These are phyloP conservation scores for Starmerella apicola DNA, from an alignment of 805 yeast genomes.

Conservation along the genomic window DNA sequence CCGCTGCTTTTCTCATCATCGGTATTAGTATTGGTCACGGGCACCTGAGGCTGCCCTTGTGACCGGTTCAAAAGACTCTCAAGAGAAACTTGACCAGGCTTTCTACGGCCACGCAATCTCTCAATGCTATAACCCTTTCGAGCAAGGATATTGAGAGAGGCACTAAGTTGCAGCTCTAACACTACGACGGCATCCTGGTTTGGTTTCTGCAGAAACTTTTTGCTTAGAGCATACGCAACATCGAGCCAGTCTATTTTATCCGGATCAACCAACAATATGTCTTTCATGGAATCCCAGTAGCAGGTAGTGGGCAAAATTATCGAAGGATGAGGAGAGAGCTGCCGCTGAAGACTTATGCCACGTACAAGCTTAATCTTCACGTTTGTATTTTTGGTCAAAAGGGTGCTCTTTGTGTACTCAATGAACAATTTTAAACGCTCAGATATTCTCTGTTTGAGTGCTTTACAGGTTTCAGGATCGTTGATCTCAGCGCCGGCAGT, in stretches of 20 bases:
- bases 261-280: constrained; percentile 20
- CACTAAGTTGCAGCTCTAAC: constrained; percentile 27
- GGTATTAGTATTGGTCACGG: no score
- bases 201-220: constrained; percentile 23
- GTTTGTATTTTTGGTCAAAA: no score
- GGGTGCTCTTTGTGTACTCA: constrained; percentile 22
- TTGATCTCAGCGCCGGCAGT: constrained; percentile 20
- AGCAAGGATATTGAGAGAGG: constrained; percentile 24
- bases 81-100: no score
- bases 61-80: no score
- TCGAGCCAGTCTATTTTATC: constrained; percentile 28
- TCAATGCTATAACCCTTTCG: constrained; percentile 31
- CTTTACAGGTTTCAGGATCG: constrained; percentile 7
- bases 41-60: no score
- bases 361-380: constrained; percentile 21
- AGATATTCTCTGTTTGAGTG: constrained; percentile 20
- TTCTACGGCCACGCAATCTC: constrained; percentile 23
- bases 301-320: constrained; percentile 17
- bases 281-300: constrained; percentile 9
- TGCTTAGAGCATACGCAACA: constrained; percentile 26
- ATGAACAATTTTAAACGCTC: constrained; percentile 27
- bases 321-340: constrained; percentile 20
- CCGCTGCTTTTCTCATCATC: no score
- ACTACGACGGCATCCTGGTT: constrained; percentile 30
- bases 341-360: constrained; percentile 21